A percentile compares a stretch with the other conserved stretches of the same genome.
These are phyloP conservation scores for Wakefieldia striispora DNA, from an alignment of 768 basidiomycete genomes.

Conservation along the genomic window DNA sequence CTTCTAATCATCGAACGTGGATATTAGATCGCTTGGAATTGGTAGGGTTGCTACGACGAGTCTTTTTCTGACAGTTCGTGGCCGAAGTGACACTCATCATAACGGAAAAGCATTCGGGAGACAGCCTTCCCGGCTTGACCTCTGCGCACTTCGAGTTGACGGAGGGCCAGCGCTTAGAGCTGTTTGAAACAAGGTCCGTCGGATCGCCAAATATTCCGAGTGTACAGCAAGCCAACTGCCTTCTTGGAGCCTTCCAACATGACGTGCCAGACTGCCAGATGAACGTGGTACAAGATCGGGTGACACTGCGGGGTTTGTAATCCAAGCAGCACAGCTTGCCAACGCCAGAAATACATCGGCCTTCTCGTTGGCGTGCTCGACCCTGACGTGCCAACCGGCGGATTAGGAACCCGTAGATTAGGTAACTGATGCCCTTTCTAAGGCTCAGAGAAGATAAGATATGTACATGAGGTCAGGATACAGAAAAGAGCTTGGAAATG, in stretches of 20 bases:
- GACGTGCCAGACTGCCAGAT: background rate
- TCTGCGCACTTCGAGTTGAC: background rate
- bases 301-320: background rate
- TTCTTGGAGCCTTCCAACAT: background rate
- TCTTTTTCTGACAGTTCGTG: background rate
- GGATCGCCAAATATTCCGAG: background rate
- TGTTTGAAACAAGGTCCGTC: background rate
- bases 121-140: background rate
- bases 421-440: no score
- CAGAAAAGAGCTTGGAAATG: no score
- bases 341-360: no score
- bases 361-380: no score
- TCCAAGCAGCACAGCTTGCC: slow-evolving; percentile 20
- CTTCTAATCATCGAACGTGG: no score
- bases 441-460: no score
- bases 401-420: no score
- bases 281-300: background rate
- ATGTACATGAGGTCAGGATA: no score
- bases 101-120: background rate
- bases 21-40: no score
- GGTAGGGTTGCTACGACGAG: no score
- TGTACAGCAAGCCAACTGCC: slow-evolving; percentile 15
- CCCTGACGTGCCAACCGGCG: no score
- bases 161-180: background rate
- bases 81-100: background rate